phyloP scores from a whole-genome alignment of 164 flowering plant species.

The Vitis amurensis region DNA sequence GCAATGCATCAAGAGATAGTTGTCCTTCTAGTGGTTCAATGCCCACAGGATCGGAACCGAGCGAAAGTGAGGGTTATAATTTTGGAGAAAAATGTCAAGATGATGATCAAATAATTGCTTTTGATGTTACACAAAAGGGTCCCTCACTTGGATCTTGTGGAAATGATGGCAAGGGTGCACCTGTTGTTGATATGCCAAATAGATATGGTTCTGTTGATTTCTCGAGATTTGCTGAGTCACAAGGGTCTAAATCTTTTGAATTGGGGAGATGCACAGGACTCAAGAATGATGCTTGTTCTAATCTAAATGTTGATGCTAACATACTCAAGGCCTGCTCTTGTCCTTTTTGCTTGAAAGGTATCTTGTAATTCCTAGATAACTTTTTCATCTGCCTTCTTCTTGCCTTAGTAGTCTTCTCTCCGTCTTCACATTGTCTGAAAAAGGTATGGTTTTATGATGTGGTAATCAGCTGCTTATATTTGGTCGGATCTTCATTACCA shows the following conservation, averaged over 20 bases:
- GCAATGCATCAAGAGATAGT: constrained; percentile 25
- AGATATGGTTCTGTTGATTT: constrained; percentile 31
- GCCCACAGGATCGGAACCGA: constrained; percentile 6
- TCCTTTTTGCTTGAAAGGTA: constrained; percentile 89
- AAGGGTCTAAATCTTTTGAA: constrained; percentile 31
- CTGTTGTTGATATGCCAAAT: constrained; percentile 26
- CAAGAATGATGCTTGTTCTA: constrained; percentile 24
- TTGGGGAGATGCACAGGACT: constrained; percentile 36
- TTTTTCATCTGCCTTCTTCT: constrained; percentile 4
- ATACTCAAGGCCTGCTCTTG: constrained; percentile 67
- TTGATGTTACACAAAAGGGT: constrained; percentile 12
- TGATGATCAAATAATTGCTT: constrained; percentile 9
- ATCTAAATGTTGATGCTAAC: constrained; percentile 28
- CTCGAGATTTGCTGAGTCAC: constrained; percentile 35
- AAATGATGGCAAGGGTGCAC: constrained; percentile 14
- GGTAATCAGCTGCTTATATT: constrained; percentile 67
- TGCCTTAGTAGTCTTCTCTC: neutral
- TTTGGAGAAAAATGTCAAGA: constrained; percentile 10
- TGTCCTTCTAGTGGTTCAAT: constrained; percentile 20
- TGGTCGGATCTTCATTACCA: constrained; percentile 90
- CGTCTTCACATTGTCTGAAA: neutral
- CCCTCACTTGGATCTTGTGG: constrained; percentile 3
- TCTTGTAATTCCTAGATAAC: neutral
- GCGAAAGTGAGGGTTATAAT: constrained; percentile 1
- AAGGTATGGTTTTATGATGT: constrained; percentile 11